Percentiles rank a stretch among this genome's conserved stretches.
These are phyloP conservation scores for Penicillium samsonianum DNA, from an alignment of 495 filamentous ascomycete genomes.

Conservation along the genomic window DNA sequence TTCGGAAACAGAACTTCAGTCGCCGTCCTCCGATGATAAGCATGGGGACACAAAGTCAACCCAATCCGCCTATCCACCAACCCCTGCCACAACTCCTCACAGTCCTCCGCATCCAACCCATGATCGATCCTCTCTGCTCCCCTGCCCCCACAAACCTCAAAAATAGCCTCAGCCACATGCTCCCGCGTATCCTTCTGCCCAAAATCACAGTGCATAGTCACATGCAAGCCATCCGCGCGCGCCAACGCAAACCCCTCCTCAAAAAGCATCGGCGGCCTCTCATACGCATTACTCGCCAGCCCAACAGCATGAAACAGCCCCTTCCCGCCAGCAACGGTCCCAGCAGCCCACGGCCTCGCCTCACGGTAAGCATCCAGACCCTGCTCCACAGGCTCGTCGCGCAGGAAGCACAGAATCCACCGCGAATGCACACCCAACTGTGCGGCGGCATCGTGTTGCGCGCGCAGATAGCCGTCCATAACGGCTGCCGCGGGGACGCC, in stretches of 20 bases:
- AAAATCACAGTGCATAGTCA: conserved; percentile 49
- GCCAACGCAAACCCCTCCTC: conserved; percentile 38
- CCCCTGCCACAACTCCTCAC: conserved; percentile 32
- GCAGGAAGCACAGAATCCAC: conserved; percentile 47
- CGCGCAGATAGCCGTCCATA: conserved; percentile 37
- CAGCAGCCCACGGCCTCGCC: conserved; percentile 35
- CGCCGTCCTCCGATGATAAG: conserved; percentile 41
- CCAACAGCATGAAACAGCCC: conserved; percentile 44
- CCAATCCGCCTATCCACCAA: conserved; percentile 35
- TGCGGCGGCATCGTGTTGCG: conserved; percentile 32
- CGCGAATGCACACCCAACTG: conserved; percentile 31
- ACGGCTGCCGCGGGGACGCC: conserved; percentile 36
- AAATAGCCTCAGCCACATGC: conserved; percentile 40
- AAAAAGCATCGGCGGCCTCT: conserved; percentile 42
- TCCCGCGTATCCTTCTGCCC: conserved; percentile 41
- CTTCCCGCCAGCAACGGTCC: conserved; percentile 28
- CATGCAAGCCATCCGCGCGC: conserved; percentile 36
- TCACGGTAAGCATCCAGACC: conserved; percentile 29
- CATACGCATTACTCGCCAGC: conserved; percentile 43
- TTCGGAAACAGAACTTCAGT: conserved; percentile 42
- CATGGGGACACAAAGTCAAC: conserved; percentile 45
- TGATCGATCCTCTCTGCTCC: conserved; percentile 46
- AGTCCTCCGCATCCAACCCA: conserved; percentile 40
- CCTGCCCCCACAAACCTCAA: conserved; percentile 28
- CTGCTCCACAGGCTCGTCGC: conserved; percentile 32